Evolutionary conservation across 139 green algal genomes (phyloP).

Genomic region (Coelastrella sp.): DNA sequence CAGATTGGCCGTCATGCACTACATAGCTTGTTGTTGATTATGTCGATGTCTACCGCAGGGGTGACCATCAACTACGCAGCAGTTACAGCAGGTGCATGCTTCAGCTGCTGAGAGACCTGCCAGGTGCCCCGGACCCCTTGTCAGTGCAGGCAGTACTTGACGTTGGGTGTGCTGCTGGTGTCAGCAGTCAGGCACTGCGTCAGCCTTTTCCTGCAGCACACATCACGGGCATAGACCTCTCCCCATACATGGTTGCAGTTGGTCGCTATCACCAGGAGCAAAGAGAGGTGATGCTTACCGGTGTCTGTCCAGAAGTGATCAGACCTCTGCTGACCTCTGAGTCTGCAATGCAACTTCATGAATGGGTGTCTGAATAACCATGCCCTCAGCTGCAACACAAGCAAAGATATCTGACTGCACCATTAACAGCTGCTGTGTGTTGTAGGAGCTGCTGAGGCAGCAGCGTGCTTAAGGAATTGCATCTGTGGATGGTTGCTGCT

Average conservation of each 20-base stretch:
- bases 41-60: neutral
- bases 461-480: too few relatives aligned
- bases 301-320: too few relatives aligned
- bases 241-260: slow-evolving; percentile 81
- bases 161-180: slow-evolving; percentile 76
- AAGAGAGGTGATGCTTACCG: slow-evolving; percentile 53
- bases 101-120: slow-evolving; percentile 61
- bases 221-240: slow-evolving; percentile 83
- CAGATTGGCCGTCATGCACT: too few relatives aligned
- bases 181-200: slow-evolving; percentile 72
- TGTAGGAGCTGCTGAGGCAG: too few relatives aligned
- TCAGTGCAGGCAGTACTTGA: slow-evolving; percentile 63
- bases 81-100: slow-evolving; percentile 54
- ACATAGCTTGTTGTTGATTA: too few relatives aligned
- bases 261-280: slow-evolving; percentile 66
- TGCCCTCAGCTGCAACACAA: too few relatives aligned
- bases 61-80: slow-evolving; percentile 57
- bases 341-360: too few relatives aligned
- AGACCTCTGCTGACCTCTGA: too few relatives aligned
- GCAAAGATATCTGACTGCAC: too few relatives aligned
- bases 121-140: neutral
- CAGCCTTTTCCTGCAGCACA: slow-evolving; percentile 65
- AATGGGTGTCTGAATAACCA: too few relatives aligned
- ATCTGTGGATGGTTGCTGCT: neutral
- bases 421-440: too few relatives aligned